Conservation (phyloP, 2,329 filamentous ascomycete genomes). For the Sporothrix pseudoabietina region DNA sequence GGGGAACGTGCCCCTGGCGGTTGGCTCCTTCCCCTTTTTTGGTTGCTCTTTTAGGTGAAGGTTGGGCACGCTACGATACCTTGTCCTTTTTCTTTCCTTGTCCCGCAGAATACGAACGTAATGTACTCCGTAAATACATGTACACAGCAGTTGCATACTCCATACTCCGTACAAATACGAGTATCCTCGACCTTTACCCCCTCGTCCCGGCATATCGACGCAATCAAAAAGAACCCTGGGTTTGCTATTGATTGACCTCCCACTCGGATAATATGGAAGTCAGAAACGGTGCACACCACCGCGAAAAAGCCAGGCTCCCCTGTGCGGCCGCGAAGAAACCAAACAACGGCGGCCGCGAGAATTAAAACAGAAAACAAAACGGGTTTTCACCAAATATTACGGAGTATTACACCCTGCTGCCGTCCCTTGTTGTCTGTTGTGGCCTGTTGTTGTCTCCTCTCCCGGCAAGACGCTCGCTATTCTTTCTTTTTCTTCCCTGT, state of each 20-base stretch:
- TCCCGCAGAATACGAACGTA: neutral
- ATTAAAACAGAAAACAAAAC: constrained; percentile 25
- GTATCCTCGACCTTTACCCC: neutral
- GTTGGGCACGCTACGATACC: neutral
- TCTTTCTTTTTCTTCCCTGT: neutral
- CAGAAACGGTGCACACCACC: neutral
- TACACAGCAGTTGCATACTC: neutral
- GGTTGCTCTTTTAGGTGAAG: constrained; percentile 12
- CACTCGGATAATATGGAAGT: constrained; percentile 6
- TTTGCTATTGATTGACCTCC: constrained; percentile 13
- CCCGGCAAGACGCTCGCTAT: neutral
- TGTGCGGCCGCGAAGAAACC: constrained; percentile 9
- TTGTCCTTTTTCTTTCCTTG: neutral
- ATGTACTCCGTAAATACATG: no score
- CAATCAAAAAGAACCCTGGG: neutral
- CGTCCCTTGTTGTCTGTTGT: neutral
- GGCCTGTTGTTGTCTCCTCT: neutral
- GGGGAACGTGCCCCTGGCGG: constrained; percentile 8
- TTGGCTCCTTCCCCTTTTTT: constrained; percentile 19
- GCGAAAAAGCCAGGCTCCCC: neutral
- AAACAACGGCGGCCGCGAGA: constrained; percentile 25
- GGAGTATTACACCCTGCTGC: neutral
- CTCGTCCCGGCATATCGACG: constrained; percentile 22
- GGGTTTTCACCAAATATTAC: neutral
- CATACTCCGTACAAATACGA: neutral